Percentiles rank a stretch among this genome's conserved stretches.
These are phyloP conservation scores for Hypoxylon sp. DNA, from an alignment of 2,329 filamentous ascomycete species.

Conservation along the genomic window DNA sequence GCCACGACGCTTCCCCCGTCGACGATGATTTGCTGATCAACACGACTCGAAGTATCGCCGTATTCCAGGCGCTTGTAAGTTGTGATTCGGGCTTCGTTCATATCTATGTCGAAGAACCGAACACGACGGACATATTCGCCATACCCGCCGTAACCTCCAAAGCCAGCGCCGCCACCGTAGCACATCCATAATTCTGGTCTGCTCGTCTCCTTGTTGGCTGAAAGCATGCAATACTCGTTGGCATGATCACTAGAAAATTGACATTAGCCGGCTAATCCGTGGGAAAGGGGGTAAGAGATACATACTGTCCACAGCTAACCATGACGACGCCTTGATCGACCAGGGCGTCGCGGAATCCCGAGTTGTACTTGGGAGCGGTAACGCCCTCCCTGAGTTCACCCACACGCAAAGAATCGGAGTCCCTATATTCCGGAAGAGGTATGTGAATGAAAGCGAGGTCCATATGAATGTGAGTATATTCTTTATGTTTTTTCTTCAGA, in stretches of 20 bases:
- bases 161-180: conserved; percentile 90
- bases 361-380: conserved; percentile 89
- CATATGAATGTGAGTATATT: conserved; percentile 92
- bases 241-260: conserved; percentile 76
- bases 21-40: conserved; percentile 73
- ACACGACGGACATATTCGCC: conserved; percentile 83
- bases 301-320: conserved; percentile 90
- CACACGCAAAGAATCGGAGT: conserved; percentile 64
- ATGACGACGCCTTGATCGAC: conserved; percentile 85
- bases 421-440: conserved; percentile 86
- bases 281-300: conserved; percentile 37
- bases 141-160: conserved; percentile 95
- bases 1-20: conserved; percentile 62
- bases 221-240: conserved; percentile 93
- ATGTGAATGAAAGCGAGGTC: conserved; percentile 98
- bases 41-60: conserved; percentile 60
- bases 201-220: conserved; percentile 58
- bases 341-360: conserved; percentile 89
- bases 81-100: conserved; percentile 84
- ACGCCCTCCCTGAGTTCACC: conserved; percentile 84
- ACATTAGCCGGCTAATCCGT: conserved; percentile 33
- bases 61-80: conserved; percentile 92
- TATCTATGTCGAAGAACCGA: conserved; percentile 91
- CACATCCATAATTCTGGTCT: conserved; percentile 93
- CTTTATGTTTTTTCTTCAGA: conserved; percentile 78